A percentile compares a stretch with the other conserved stretches of the same genome.
Evolutionary conservation across 768 basidiomycete genomes (phyloP).

Genomic region (Lentinula lateritia): DNA sequence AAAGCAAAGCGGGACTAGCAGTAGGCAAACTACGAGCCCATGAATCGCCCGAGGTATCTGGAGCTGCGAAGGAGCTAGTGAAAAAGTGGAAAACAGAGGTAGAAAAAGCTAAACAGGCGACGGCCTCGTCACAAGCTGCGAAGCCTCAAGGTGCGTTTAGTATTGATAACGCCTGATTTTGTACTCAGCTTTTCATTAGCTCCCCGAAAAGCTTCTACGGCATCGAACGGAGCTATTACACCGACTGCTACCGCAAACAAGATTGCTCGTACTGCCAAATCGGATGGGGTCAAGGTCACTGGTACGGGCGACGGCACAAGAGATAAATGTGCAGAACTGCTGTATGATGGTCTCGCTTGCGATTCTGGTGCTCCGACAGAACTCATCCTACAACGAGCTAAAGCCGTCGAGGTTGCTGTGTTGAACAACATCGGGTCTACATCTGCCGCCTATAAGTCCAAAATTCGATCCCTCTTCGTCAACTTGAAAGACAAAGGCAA

Average conservation of each 20-base stretch:
- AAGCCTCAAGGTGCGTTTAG: constrained; percentile 32
- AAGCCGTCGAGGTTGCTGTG: constrained; percentile 68
- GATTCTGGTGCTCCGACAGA: constrained; percentile 78
- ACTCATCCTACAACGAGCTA: constrained; percentile 59
- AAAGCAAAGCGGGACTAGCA: constrained; percentile 88
- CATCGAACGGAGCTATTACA: constrained; percentile 22
- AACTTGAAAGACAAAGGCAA: constrained; percentile 97
- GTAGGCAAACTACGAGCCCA: constrained; percentile 85
- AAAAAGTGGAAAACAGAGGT: constrained; percentile 90
- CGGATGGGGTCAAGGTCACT: constrained; percentile 59
- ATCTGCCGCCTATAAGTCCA: constrained; percentile 57
- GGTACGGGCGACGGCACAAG: constrained; percentile 67
- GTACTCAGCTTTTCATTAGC: constrained; percentile 1
- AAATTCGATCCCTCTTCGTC: constrained; percentile 83
- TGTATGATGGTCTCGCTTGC: constrained; percentile 85
- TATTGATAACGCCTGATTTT: neutral
- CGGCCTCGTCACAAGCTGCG: constrained; percentile 2
- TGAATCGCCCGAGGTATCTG: constrained; percentile 64
- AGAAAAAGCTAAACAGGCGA: constrained; percentile 54
- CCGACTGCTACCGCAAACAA: constrained; percentile 20
- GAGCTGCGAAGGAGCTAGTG: constrained; percentile 86
- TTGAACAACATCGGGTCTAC: constrained; percentile 37
- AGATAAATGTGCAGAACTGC: constrained; percentile 82
- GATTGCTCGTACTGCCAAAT: constrained; percentile 53
- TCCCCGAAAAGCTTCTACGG: constrained; percentile 23